Base-by-base conservation (phyloP, 495 filamentous ascomycete genomes). In the Clavariopsis aquatica region DNA sequence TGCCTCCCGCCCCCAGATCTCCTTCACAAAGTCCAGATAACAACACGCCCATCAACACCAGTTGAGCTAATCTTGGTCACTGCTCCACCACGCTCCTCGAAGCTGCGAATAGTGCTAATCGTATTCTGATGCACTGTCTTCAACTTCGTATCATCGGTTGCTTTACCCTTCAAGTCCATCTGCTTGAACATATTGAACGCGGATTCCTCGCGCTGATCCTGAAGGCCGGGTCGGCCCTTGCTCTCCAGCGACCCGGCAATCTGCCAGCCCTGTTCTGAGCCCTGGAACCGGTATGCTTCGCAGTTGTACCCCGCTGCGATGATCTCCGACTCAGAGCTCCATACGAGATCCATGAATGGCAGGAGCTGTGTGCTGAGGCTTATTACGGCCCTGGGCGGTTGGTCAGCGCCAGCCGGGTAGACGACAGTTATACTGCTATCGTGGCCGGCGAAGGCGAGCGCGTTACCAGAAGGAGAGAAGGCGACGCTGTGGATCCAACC, bases 161-260 rank as follows among this genome's bases (percentile, higher is more conserved):
- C 76, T 77, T 96, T 95, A 38, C 94, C 94, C 80, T 92, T 96
- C 63, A 98, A 80, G 74, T 98, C 94, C 95, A 98, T 96, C 78
- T 96, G 92, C 73, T 85, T 85, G 82, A 98, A 98, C 95, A 97
- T 97, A 74, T 98, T 96, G 73, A 97, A 80, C n/a, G 94, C 94
- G 68, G 87, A 91, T 75, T 84, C 90, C 76, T 84, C 92, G 71
- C 86, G 89, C 80, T 80, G 85, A 60, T 81, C 85, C 4, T 78
- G 80, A 26, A 79, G 49, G 20, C 82, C 83, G 0, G 78, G 75
- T 0, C 83, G 78, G 23, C 76, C 72, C 69, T 85, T 83, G 0
- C 75, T 77, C 75, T 98, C 94, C 49, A 98, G 75, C 3, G 90
- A 91, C 26, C 93, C 93, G 13, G 84, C 85, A 49, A 96, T 79